A percentile compares a stretch with the other conserved stretches of the same genome.
These are phyloP conservation scores for Fusarium kyushuense DNA, from an alignment of 2,329 filamentous ascomycete genomes.

Conservation along the genomic window DNA sequence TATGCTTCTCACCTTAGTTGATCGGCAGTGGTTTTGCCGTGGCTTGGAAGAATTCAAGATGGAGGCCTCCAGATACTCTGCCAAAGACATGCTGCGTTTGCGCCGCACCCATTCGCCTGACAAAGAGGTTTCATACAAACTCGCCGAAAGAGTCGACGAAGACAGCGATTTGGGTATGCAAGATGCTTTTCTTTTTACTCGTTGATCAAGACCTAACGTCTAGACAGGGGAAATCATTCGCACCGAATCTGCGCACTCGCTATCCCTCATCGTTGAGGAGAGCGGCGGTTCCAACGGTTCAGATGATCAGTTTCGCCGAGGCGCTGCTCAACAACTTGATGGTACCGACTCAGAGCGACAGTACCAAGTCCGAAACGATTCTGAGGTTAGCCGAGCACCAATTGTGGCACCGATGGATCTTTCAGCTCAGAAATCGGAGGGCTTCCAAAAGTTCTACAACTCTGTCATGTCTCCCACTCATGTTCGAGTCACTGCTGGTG, in stretches of 20 bases:
- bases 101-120: conserved; percentile 44
- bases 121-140: conserved; percentile 46
- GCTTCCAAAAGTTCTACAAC: conserved; percentile 76
- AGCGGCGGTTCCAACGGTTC: conserved; percentile 20
- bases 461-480: conserved; percentile 76
- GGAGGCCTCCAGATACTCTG: conserved; percentile 58
- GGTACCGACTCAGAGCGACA: conserved; percentile 59
- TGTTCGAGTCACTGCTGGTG: conserved; percentile 74
- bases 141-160: conserved; percentile 53
- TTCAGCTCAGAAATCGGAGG: conserved; percentile 69
- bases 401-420: conserved; percentile 66
- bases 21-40: conserved; percentile 51
- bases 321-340: conserved; percentile 52
- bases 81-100: conserved; percentile 59
- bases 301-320: conserved; percentile 26
- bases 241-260: conserved; percentile 42
- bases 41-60: conserved; percentile 56
- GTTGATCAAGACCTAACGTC: conserved; percentile 15
- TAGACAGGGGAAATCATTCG: conserved; percentile 51
- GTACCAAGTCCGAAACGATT: conserved; percentile 60
- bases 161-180: conserved; percentile 58
- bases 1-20: conserved; percentile 48
- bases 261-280: conserved; percentile 52
- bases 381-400: conserved; percentile 60
- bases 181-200: neutral